Evolutionary conservation across 2,329 filamentous ascomycete species (phyloP), one percentile per base, ranked within the genome.

Genomic region (Fonsecaea nubica): DNA sequence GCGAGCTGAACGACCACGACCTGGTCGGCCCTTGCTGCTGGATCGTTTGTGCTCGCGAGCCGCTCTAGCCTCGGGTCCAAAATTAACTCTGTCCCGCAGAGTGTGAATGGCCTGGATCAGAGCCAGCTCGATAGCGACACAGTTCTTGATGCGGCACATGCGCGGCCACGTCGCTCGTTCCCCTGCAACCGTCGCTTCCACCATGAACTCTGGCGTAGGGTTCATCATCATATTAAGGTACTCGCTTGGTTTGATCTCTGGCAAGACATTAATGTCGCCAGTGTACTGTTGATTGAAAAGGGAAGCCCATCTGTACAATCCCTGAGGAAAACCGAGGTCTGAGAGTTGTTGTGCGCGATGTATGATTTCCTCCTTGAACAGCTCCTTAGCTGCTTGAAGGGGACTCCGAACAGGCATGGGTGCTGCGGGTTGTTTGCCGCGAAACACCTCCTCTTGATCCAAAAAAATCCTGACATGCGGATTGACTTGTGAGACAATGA

Each of bases 401-500:
- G 40, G 59, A 30, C 36, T 61, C 33, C 42, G 62, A 33, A 1
- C 9, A 3, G 60, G 65, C 12, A 45, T 32, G 5, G 45, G 40
- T 2, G 58, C 38, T 8, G 75, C 76, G 64, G 62, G 73, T 62
- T 74, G 66, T 42, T 63, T 67, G 18, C 67, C 72, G 33, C 74
- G 70, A 0, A 85, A 77, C 32, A 85, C 84, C 67, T 92, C 90
- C 65, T 96, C 91, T 71, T 89, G 91, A 15, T 87, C 83, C 15
- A 97, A 81, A 74, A 98, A 97, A 0, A 92, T 92, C 0, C 96
- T 87, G 8, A 97, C 92, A 73, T 98, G 94, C 0, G 94, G 94
- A 74, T 98, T 98, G 58, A 97, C 93, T 76, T 98, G 94, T 0
- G 93, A 97, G 18, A 97, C 94, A 72, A 98, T 97, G 75, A 97